These are phyloP conservation scores for Fusarium anthophilum DNA, from an alignment of 2,329 filamentous ascomycete genomes.

Conservation along the genomic window DNA sequence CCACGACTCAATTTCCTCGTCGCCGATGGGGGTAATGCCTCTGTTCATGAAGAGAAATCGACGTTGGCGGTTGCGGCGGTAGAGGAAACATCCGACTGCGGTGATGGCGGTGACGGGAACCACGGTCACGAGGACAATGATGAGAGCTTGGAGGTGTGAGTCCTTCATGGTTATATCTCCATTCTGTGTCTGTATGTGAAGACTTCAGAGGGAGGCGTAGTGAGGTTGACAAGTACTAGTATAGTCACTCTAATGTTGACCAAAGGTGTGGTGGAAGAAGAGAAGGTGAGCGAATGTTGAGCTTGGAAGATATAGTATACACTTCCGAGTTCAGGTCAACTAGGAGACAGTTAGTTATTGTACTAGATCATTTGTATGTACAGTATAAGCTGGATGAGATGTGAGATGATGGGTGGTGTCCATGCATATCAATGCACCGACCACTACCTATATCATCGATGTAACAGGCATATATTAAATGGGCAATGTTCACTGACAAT, in stretches of 20 bases:
- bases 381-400: not conserved
- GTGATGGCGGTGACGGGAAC: conserved; percentile 54
- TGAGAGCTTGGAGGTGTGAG: conserved; percentile 52
- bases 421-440: not conserved
- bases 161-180: conserved; percentile 39
- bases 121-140: conserved; percentile 63
- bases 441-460: conserved; percentile 2
- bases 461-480: not conserved
- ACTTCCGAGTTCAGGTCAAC: not conserved
- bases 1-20: conserved; percentile 74
- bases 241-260: not conserved
- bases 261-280: conserved; percentile 8
- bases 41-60: conserved; percentile 58
- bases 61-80: conserved; percentile 51
- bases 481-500: conserved; percentile 30
- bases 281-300: conserved; percentile 9
- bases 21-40: conserved; percentile 69
- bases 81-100: conserved; percentile 48
- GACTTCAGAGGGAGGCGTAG: not conserved
- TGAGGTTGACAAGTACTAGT: not conserved
- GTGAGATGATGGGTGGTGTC: not conserved
- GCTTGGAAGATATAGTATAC: not conserved
- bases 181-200: conserved; percentile 26
- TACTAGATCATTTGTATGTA: not conserved
- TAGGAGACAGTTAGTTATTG: conserved; percentile 16